Evolutionary conservation across 345 rosid genomes (phyloP).

Genomic region (Trapa incisa): DNA sequence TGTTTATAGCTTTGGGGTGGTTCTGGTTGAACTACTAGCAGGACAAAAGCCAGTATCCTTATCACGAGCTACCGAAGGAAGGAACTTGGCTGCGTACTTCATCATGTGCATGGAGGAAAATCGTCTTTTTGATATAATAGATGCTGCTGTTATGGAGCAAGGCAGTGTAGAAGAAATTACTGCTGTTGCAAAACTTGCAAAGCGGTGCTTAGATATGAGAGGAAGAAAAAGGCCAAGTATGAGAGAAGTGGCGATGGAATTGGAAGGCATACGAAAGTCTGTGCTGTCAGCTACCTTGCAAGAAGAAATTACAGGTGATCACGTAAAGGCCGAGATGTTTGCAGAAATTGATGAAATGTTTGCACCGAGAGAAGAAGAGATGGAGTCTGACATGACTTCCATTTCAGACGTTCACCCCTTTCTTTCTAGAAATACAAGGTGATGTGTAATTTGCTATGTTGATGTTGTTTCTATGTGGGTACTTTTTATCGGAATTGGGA

Average conservation of each 20-base stretch:
- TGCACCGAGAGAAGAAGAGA: no score
- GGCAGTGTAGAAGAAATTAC: constrained; percentile 3
- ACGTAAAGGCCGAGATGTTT: no score
- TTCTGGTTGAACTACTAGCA: constrained; percentile 1
- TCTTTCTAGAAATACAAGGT: no score
- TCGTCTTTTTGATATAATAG: constrained; percentile 1
- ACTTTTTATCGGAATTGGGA: no score
- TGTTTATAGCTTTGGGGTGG: constrained; percentile 3
- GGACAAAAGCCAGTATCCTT: not conserved
- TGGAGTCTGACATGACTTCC: no score
- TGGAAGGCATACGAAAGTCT: not conserved
- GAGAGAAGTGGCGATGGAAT: not conserved
- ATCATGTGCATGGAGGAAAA: not conserved
- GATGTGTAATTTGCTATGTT: no score
- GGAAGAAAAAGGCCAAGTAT: constrained; percentile 4
- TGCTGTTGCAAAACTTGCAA: constrained; percentile 3
- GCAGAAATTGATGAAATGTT: no score
- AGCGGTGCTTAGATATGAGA: constrained; percentile 4
- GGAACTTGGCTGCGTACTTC: not conserved
- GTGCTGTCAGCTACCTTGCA: no score
- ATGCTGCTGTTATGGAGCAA: not conserved
- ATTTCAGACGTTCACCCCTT: no score
- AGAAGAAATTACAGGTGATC: no score
- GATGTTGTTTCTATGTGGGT: no score
- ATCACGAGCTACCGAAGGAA: not conserved